These are phyloP conservation scores for Euphrasia arctica DNA, from an alignment of 305 asterid genomes.

Conservation along the genomic window DNA sequence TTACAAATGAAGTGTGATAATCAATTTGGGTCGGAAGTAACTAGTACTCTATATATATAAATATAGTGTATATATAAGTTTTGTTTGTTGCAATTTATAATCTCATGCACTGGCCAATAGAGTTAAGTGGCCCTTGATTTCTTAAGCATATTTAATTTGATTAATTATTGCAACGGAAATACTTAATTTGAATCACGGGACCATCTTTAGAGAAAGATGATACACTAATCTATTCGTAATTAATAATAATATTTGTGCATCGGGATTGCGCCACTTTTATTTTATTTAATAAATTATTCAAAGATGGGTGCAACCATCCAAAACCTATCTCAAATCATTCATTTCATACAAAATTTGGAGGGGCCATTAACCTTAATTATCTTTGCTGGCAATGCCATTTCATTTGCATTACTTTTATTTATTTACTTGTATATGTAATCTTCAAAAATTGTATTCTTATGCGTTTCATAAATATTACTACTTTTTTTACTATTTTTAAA, in stretches of 20 bases:
- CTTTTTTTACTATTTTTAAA: too few relatives aligned
- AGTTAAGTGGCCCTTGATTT: too few relatives aligned
- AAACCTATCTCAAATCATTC: slow-evolving; percentile 17
- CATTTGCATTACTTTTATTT: slow-evolving; percentile 18
- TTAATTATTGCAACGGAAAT: not conserved
- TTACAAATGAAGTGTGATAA: too few relatives aligned
- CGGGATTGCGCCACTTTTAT: slow-evolving; percentile 2
- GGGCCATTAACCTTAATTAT: slow-evolving; percentile 25
- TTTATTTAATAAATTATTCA: too few relatives aligned
- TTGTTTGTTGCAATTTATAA: too few relatives aligned
- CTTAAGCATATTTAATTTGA: too few relatives aligned
- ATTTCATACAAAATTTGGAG: slow-evolving; percentile 8
- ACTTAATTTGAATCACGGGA: not conserved
- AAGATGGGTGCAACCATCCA: slow-evolving; percentile 31
- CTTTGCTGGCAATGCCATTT: slow-evolving; percentile 30
- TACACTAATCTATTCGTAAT: not conserved
- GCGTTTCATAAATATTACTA: too few relatives aligned
- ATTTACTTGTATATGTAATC: not conserved
- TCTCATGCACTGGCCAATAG: too few relatives aligned
- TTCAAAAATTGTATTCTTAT: too few relatives aligned
- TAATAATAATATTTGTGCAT: not conserved
- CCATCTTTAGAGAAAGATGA: slow-evolving; percentile 5
- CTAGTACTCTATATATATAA: too few relatives aligned
- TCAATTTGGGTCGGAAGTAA: too few relatives aligned
- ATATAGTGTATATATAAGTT: too few relatives aligned